Conservation (phyloP, 2,329 filamentous ascomycete species). For the Penicillium decumbens region DNA sequence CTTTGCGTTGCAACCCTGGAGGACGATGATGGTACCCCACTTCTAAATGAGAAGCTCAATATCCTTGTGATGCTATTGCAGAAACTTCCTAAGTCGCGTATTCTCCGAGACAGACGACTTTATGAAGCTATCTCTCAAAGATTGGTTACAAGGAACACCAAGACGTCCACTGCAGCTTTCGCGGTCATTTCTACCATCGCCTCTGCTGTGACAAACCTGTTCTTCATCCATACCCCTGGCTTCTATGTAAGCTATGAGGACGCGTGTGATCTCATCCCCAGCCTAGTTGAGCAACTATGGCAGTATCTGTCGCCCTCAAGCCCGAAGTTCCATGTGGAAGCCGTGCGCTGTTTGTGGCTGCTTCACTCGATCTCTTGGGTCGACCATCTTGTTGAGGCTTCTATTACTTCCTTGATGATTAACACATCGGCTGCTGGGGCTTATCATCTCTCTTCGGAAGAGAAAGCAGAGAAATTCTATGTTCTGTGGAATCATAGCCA, state of each 20-base stretch:
- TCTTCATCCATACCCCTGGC: slow-evolving; percentile 33
- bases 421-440: slow-evolving; percentile 33
- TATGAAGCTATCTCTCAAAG: slow-evolving; percentile 33
- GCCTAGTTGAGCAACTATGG: slow-evolving; percentile 72
- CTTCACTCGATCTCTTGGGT: slow-evolving; percentile 67
- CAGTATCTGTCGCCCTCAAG: slow-evolving; percentile 70
- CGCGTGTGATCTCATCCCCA: slow-evolving; percentile 60
- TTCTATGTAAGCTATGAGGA: slow-evolving; percentile 41
- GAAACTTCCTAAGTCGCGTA: slow-evolving; percentile 37
- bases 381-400: slow-evolving; percentile 73
- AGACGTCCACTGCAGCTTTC: slow-evolving; percentile 31
- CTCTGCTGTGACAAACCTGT: slow-evolving; percentile 47
- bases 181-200: slow-evolving; percentile 40
- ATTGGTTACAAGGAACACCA: slow-evolving; percentile 20
- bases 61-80: slow-evolving; percentile 52
- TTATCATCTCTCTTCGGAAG: slow-evolving; percentile 29
- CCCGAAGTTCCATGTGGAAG: slow-evolving; percentile 92
- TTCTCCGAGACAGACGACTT: slow-evolving; percentile 33
- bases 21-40: slow-evolving; percentile 28
- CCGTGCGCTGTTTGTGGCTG: slow-evolving; percentile 79
- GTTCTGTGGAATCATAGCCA: slow-evolving; percentile 44
- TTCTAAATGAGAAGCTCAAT: slow-evolving; percentile 56
- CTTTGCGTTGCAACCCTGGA: slow-evolving; percentile 33
- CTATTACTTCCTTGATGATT: slow-evolving; percentile 66
- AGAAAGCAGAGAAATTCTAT: slow-evolving; percentile 39